Evolutionary conservation across 441 rosid genomes (phyloP).

Genomic region (Bruguiera hainesii): DNA sequence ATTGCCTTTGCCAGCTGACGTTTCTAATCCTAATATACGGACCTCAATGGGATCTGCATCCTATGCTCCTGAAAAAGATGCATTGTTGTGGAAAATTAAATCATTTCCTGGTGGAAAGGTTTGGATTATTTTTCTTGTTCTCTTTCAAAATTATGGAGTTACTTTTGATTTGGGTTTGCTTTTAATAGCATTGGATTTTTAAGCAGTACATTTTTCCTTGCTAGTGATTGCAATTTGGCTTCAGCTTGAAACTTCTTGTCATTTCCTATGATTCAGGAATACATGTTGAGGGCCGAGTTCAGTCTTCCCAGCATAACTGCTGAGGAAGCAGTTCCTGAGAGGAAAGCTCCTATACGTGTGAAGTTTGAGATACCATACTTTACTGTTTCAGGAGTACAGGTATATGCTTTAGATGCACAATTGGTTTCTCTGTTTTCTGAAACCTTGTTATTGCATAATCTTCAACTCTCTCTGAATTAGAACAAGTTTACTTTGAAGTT

Average conservation of each 20-base stretch:
- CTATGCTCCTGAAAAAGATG: constrained; percentile 95
- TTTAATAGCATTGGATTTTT: not conserved
- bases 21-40: constrained; percentile 82
- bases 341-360: constrained; percentile 97
- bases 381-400: constrained; percentile 98
- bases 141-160: not conserved
- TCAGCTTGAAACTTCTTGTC: not conserved
- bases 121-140: not conserved
- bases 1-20: constrained; percentile 92
- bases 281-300: constrained; percentile 96
- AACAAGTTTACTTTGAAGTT: too few relatives aligned
- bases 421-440: not conserved
- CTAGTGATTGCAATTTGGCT: constrained; percentile 7
- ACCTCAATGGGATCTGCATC: constrained; percentile 96
- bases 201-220: constrained; percentile 3
- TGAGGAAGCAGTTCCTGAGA: constrained; percentile 86
- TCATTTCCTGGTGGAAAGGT: constrained; percentile 99
- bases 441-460: not conserved
- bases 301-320: constrained; percentile 92
- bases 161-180: not conserved
- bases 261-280: constrained; percentile 50
- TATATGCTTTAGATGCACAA: constrained; percentile 23
- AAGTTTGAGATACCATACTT: constrained; percentile 99
- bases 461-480: not conserved
- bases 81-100: constrained; percentile 93